Base-by-base conservation (phyloP, 352 stramenopile species). In the Thraustochytrium sp. region DNA sequence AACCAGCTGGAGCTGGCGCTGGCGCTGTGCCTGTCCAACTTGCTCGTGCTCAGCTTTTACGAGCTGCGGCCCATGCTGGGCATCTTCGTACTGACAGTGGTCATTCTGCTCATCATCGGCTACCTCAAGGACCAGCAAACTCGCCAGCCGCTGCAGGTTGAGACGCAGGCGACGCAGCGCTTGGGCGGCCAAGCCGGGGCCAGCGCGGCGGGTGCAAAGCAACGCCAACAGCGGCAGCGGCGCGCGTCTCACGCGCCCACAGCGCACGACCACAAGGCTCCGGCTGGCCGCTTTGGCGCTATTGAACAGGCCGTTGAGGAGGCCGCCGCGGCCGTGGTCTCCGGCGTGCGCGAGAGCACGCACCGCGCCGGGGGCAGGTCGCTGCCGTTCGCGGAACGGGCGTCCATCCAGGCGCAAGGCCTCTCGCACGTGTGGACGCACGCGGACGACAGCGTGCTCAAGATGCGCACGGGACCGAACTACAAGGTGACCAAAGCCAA, bases 401-500 rank as follows among this genome's bases (percentile, higher is more conserved):
- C 63, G 23, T 9, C 9, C 23, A 44, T 72, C 26, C 16, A 16
- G 13, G 18, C 13, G 13, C 8, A 44, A 5, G 40, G 40, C 18
- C 59, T 44, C 40, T 13, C 16, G 11, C 59, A 72, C 3, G 59
- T 72, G 9, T 72, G 59, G 59, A 49, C 59, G 16, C 36, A 72
- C 59, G 34, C 36, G 21, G 59, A 72, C 26, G 59, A 49, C 26
- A 72, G 36, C 40, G 34, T 72, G 2, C 75, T 84, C 18, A 56
- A 84, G 26, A 36, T 84, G 40, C 34, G 75, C 29, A 49, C 29
- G 4, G 75, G 75, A 0, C 75, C 75, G 1, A 56, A 84, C 49
- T 84, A 84, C 61, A 80, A 80, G 59, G 26, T n/a, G 0, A 84
- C 85, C 59, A 84, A 84, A 36, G 26, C 26, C 18, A 84, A 84